phyloP scores from a whole-genome alignment of 371 early-diverging fungal species.

The Smittium culicis region DNA sequence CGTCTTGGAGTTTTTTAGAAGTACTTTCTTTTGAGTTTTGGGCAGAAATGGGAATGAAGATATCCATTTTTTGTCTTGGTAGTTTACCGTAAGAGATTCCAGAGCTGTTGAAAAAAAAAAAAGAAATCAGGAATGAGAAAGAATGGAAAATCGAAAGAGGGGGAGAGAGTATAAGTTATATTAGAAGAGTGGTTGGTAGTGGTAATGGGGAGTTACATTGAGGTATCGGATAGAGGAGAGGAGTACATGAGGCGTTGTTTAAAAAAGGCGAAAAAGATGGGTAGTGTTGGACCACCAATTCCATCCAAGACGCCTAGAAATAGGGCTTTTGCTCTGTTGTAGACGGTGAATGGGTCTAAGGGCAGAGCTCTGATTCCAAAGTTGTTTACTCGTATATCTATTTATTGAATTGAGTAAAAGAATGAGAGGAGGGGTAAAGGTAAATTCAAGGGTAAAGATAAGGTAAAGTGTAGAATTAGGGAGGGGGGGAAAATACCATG shows the following conservation, averaged over 20 bases:
- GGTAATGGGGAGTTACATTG: slow-evolving; percentile 12
- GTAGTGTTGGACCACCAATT: slow-evolving; percentile 29
- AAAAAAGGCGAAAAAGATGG: slow-evolving; percentile 21
- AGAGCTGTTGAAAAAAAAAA: slow-evolving; percentile 9
- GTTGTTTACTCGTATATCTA: slow-evolving; percentile 11
- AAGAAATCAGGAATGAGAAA: background rate
- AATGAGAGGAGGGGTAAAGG: background rate
- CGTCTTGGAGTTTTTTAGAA: background rate
- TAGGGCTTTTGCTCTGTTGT: slow-evolving; percentile 25
- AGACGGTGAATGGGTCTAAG: slow-evolving; percentile 26
- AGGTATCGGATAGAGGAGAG: slow-evolving; percentile 5
- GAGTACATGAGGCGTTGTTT: slow-evolving; percentile 7
- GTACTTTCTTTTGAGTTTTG: slow-evolving; percentile 6
- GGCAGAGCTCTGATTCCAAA: slow-evolving; percentile 20
- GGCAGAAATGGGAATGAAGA: slow-evolving; percentile 26
- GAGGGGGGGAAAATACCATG: slow-evolving; percentile 26
- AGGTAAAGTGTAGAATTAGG: background rate
- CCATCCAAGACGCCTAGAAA: slow-evolving; percentile 31
- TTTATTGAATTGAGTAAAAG: background rate
- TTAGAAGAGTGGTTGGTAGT: slow-evolving; percentile 23
- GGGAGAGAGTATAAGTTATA: slow-evolving; percentile 21
- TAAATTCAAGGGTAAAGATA: slow-evolving; percentile 1
- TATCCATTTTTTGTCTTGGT: slow-evolving; percentile 27
- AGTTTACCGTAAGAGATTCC: slow-evolving; percentile 31
- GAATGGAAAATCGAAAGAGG: slow-evolving; percentile 15